These are phyloP conservation scores for Ceratobasidium sp. DNA, from an alignment of 1,284 basidiomycete species.

Conservation along the genomic window DNA sequence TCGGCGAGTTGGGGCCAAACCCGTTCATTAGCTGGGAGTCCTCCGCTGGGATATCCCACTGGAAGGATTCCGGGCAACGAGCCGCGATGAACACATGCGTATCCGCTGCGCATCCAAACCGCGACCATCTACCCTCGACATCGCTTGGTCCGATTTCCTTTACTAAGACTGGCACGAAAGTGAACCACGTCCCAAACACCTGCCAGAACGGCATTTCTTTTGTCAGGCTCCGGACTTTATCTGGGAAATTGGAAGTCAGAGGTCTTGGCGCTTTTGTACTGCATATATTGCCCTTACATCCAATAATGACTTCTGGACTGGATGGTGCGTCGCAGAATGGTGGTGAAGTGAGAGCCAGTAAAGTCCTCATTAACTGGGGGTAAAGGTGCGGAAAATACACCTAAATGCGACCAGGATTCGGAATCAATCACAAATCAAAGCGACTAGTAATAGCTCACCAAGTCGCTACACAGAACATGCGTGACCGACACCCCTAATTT, in stretches of 20 bases:
- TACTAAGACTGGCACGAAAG: constrained; percentile 71
- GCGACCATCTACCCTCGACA: neutral
- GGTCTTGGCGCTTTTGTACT: neutral
- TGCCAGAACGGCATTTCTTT: constrained; percentile 87
- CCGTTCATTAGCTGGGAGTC: constrained; percentile 71
- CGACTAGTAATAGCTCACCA: constrained; percentile 63
- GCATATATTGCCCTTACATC: constrained; percentile 20
- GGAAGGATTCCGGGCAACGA: constrained; percentile 67
- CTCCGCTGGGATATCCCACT: constrained; percentile 66
- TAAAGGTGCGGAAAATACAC: constrained; percentile 82
- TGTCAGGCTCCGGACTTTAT: constrained; percentile 80
- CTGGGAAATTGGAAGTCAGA: constrained; percentile 53
- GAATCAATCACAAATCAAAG: constrained; percentile 3
- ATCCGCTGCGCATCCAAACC: constrained; percentile 57
- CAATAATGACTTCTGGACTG: constrained; percentile 36
- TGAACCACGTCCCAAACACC: constrained; percentile 86
- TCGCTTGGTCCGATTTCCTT: constrained; percentile 49
- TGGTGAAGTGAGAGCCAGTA: constrained; percentile 73
- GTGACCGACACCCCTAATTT: constrained; percentile 58
- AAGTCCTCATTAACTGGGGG: constrained; percentile 74
- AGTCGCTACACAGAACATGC: constrained; percentile 79
- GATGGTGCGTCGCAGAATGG: constrained; percentile 56
- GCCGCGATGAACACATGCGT: constrained; percentile 71
- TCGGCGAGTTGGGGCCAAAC: constrained; percentile 61
- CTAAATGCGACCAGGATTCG: constrained; percentile 55